A percentile compares a stretch with the other conserved stretches of the same genome.
Evolutionary conservation across 1,284 basidiomycete genomes (phyloP).

Genomic region (Fomitiporia mediterranea): DNA sequence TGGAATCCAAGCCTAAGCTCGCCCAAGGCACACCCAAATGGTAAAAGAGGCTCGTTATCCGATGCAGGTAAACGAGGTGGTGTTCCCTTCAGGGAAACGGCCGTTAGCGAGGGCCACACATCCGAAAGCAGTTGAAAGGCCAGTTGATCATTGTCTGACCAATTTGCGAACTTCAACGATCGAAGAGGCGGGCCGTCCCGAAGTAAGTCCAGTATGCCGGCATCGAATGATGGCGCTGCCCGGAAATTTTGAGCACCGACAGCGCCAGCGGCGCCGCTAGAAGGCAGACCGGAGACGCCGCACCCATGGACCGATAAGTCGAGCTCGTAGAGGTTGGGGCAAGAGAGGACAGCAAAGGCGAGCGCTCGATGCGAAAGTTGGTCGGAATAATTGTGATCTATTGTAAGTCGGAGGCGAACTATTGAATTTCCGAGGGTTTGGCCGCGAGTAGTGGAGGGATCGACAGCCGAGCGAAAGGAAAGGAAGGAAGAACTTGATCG

Average conservation of each 20-base stretch:
- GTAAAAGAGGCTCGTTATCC: constrained; percentile 30
- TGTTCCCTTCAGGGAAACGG: constrained; percentile 55
- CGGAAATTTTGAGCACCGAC: constrained; percentile 46
- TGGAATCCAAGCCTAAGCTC: constrained; percentile 60
- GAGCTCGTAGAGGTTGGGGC: constrained; percentile 54
- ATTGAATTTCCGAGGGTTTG: constrained; percentile 46
- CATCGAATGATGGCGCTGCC: constrained; percentile 51
- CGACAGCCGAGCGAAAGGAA: constrained; percentile 49
- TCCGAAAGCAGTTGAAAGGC: constrained; percentile 53
- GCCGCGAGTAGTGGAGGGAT: constrained; percentile 33
- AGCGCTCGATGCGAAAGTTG: constrained; percentile 51
- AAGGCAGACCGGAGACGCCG: constrained; percentile 42
- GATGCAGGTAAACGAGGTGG: constrained; percentile 43
- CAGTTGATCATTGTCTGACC: constrained; percentile 57
- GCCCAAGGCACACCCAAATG: constrained; percentile 43
- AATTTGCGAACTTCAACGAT: constrained; percentile 59
- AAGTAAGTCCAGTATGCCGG: constrained; percentile 46
- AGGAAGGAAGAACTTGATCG: constrained; percentile 46
- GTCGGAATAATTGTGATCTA: constrained; percentile 64
- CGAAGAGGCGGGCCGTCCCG: constrained; percentile 50
- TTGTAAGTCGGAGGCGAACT: constrained; percentile 44
- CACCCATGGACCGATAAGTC: constrained; percentile 55
- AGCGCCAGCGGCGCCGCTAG: constrained; percentile 31
- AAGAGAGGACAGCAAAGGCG: constrained; percentile 50
- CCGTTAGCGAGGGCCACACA: constrained; percentile 51